Base-by-base conservation (phyloP, 1,284 basidiomycete genomes). In the Heterobasidion irregulare region DNA sequence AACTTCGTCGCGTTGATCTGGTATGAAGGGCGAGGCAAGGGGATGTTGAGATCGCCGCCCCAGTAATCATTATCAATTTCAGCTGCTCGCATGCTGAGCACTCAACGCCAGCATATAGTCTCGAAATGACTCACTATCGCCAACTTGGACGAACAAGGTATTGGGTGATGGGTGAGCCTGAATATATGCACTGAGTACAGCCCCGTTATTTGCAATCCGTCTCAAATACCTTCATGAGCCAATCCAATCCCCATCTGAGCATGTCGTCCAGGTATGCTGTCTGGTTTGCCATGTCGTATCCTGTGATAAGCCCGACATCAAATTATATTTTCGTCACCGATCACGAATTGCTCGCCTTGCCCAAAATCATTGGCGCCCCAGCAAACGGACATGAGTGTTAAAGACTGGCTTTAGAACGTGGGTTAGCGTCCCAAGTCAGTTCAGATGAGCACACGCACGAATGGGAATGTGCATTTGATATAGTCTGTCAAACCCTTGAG, bases 311-410 rank as follows among this genome's bases (percentile, higher is more conserved):
- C 26, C 26, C 26, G 26, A 50, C 58, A 55, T 57, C 41, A 47
- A 35, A 32, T 36, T 16, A 51, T 15, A 15, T 55, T 49, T 10
- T 9, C 8, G 26, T 35, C n/a, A 26, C 19, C 19, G 13, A 46
- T 34, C 35, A 9, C 10, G 47, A 60, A 15, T n/a, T 8, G 10
- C 49, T 56, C 57, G 86, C 86, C 87, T 74, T 78, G 74, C 50
- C 94, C 94, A 63, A 80, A 89, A 61, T 91, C 89, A 43, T 86
- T 79, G 15, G 86, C 93, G 32, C 89, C 89, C 93, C 94, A 95
- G 58, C 91, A 88, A 50, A 92, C 75, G 0, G 88, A 89, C 74
- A 87, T 91, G 33, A 96, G 68, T 0, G 89, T 82, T 64, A 89
- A 92, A 16, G 83, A 46, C 53, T 57, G 19, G 10, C 10, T 15